Evolutionary conservation across 441 rosid species (phyloP), one percentile per base, ranked within the genome.

Genomic region (Pelargonium myrrhifolium): DNA sequence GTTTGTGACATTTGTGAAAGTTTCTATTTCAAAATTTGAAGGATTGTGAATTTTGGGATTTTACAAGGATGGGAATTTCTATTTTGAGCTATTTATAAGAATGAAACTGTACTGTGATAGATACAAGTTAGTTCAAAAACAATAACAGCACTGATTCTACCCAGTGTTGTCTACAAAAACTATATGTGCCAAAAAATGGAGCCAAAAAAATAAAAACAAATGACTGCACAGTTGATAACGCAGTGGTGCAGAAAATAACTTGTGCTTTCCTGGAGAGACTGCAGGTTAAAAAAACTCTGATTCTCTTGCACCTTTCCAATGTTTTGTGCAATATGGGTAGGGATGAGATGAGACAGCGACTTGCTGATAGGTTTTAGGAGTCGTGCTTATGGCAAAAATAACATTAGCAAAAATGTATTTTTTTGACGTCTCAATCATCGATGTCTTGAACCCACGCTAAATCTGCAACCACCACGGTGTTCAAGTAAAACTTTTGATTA

Each of bases 381-480:
- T 56, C 61, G 22, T 20, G 20, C 21, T 3, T 7, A 17, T 10
- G 61, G 28, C 61, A 22, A 56, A 18, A 53, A 17, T 20, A 9
- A 56, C 42, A 39, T 39, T 10, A 17, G 61, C 28, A 8, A 56
- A 56, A 21, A 17, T 28, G 4, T 56, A 8, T 10, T 9, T 20
- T 56, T 56, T 56, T 8, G 12, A 20, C 21, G 28, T 70, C 77
- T 84, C 75, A 86, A 76, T 89, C 95, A 11, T 89, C 96, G 21
- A 91, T 82, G 60, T 89, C 96, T 76, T 91, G 90, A 73, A 89
- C 96, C 96, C 96, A 91, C 59, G 96, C 89, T 80, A 94, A 83
- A 86, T 88, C 99, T 94, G 89, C 76, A 73, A 68, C 61, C 71
- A 68, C 35, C 2, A 17, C 56, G 1, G 4, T n/a, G 55, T 55